Conservation (phyloP, 2,329 filamentous ascomycete species). For the Aureobasidium musti region DNA sequence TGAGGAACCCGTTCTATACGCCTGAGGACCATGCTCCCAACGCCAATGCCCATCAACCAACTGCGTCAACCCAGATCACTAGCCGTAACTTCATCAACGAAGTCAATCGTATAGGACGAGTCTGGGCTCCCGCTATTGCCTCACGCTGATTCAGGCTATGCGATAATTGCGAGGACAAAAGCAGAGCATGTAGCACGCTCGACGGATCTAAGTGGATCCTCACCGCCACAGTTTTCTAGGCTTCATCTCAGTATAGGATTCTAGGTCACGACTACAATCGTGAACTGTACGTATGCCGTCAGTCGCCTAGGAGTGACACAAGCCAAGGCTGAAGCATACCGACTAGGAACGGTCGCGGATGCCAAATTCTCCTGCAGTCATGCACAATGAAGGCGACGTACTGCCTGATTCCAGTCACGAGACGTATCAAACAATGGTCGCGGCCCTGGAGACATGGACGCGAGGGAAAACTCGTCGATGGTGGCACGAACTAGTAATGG, state of each 20-base stretch:
- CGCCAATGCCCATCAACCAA: constrained; percentile 48
- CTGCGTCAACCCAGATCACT: constrained; percentile 67
- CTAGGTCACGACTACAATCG: neutral
- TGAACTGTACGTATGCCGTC: neutral
- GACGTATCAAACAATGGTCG: neutral
- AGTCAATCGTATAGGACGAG: constrained; percentile 80
- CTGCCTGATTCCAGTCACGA: neutral
- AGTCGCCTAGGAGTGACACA: neutral
- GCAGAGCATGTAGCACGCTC: neutral
- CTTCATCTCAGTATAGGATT: neutral
- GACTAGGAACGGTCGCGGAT: neutral
- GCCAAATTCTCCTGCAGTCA: neutral
- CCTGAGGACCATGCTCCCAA: constrained; percentile 78
- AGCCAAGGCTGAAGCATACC: neutral
- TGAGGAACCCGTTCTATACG: constrained; percentile 94
- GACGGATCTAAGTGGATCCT: neutral
- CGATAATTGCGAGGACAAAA: neutral
- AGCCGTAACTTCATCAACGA: constrained; percentile 80
- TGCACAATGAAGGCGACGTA: neutral
- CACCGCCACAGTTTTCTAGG: neutral
- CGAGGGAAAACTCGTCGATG: neutral
- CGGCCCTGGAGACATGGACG: neutral
- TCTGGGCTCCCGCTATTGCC: constrained; percentile 72
- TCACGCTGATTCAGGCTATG: neutral
- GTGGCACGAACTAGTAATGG: neutral